Percentiles rank a stretch among this genome's conserved stretches.
Conservation (phyloP, 306 rosid species). For the Amphicarpaea edgeworthii region DNA sequence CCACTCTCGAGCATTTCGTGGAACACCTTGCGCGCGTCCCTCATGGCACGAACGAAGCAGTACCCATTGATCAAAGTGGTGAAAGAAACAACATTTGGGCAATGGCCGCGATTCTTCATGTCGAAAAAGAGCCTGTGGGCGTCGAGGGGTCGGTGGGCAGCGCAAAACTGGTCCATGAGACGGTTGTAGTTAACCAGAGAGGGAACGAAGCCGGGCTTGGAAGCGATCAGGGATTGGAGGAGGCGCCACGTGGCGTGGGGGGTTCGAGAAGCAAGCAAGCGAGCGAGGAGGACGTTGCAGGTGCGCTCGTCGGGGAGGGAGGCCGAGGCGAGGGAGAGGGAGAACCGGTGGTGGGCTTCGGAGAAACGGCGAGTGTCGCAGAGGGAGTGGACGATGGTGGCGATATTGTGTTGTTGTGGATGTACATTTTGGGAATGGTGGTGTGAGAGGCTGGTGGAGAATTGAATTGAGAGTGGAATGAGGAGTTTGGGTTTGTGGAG, state of each 20-base stretch:
- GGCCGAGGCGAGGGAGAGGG: slow-evolving; percentile 57
- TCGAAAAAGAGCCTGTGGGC: slow-evolving; percentile 77
- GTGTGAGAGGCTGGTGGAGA: slow-evolving; percentile 15
- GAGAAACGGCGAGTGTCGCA: slow-evolving; percentile 72
- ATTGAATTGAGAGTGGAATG: slow-evolving; percentile 24
- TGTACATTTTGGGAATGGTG: slow-evolving; percentile 3
- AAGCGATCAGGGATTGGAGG: slow-evolving; percentile 43
- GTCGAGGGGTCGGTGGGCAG: slow-evolving; percentile 50
- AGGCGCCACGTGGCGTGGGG: slow-evolving; percentile 62
- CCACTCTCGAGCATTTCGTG: slow-evolving; percentile 79
- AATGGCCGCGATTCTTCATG: slow-evolving; percentile 74
- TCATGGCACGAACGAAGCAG: slow-evolving; percentile 51
- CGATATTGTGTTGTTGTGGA: slow-evolving; percentile 43
- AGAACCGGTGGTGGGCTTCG: slow-evolving; percentile 74
- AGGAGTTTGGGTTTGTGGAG: slow-evolving; percentile 28
- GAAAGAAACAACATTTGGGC: slow-evolving; percentile 73
- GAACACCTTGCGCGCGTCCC: slow-evolving; percentile 69
- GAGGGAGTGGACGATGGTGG: slow-evolving; percentile 68
- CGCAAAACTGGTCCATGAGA: slow-evolving; percentile 83
- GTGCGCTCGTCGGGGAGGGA: slow-evolving; percentile 80
- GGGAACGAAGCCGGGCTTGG: slow-evolving; percentile 72
- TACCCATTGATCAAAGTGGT: slow-evolving; percentile 83
- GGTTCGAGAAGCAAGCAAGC: slow-evolving; percentile 63
- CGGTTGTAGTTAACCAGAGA: slow-evolving; percentile 79
- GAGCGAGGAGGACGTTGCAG: slow-evolving; percentile 78